These are phyloP conservation scores for Echinochloa phyllopogon DNA, from an alignment of 176 grass and related monocot species.

Conservation along the genomic window DNA sequence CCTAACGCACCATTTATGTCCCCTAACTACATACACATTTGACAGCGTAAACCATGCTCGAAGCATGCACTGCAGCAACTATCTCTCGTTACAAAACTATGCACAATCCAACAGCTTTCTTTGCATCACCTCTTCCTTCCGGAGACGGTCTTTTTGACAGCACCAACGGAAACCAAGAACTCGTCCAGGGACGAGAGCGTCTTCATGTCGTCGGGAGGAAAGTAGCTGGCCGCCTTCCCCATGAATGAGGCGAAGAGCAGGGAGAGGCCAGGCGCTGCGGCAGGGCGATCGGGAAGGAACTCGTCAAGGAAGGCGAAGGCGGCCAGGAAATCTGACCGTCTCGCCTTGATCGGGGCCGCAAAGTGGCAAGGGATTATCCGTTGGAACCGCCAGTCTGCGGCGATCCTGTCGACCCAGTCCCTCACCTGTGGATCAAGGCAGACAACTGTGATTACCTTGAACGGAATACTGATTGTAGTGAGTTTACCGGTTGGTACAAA, in stretches of 20 bases:
- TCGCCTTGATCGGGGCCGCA: constrained; percentile 60
- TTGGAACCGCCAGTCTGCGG: constrained; percentile 59
- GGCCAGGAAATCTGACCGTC: constrained; percentile 75
- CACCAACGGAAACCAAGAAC: constrained; percentile 85
- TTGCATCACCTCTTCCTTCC: constrained; percentile 60
- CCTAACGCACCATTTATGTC: not conserved
- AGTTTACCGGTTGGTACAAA: not conserved
- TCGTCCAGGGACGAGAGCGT: constrained; percentile 94
- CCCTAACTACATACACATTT: constrained; percentile 30
- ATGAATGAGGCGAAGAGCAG: constrained; percentile 78
- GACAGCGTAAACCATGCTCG: not conserved
- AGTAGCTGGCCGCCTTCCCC: constrained; percentile 76
- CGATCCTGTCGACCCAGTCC: constrained; percentile 83
- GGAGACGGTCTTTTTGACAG: constrained; percentile 81
- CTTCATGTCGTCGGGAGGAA: constrained; percentile 95
- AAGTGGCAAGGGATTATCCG: constrained; percentile 82
- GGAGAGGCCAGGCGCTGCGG: constrained; percentile 45
- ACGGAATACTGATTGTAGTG: not conserved
- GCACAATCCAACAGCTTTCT: not conserved
- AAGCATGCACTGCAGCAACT: not conserved
- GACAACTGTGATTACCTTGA: not conserved
- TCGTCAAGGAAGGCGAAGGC: constrained; percentile 88
- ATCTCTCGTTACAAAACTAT: constrained; percentile 36
- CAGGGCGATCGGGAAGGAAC: constrained; percentile 57
- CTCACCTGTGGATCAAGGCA: constrained; percentile 55